Conservation (phyloP, 192 early-diverging fungal genomes). For the Ramicandelaber brevisporus region DNA sequence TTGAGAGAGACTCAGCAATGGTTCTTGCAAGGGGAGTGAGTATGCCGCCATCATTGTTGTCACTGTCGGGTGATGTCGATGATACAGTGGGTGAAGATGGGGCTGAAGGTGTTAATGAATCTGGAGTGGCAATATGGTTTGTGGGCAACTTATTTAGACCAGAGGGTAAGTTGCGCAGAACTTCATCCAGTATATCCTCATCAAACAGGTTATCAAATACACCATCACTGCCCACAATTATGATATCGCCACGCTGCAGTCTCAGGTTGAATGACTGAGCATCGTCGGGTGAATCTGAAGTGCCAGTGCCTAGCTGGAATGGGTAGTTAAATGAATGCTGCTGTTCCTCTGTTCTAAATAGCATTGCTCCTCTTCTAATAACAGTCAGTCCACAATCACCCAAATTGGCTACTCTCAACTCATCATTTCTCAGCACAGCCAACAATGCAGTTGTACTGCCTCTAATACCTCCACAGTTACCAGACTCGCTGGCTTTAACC, state of each 20-base stretch:
- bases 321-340: slow-evolving; percentile 99
- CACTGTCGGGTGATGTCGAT: not conserved
- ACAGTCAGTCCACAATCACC: slow-evolving; percentile 85
- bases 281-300: slow-evolving; percentile 53
- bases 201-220: slow-evolving; percentile 97
- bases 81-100: not conserved
- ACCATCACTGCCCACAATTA: slow-evolving; percentile 81
- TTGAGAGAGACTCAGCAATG: not conserved
- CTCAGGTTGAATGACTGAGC: slow-evolving; percentile 64
- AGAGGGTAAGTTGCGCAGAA: slow-evolving; percentile 21
- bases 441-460: slow-evolving; percentile 83
- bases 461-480: slow-evolving; percentile 32
- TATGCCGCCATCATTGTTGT: not conserved
- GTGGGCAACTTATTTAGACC: too few species aligned
- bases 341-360: slow-evolving; percentile 90
- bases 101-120: not conserved
- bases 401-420: slow-evolving; percentile 78
- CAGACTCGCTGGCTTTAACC: slow-evolving; percentile 28
- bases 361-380: slow-evolving; percentile 61
- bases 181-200: slow-evolving; percentile 83
- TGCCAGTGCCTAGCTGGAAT: slow-evolving; percentile 77
- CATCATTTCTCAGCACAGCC: slow-evolving; percentile 67
- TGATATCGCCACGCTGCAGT: slow-evolving; percentile 73
- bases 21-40: slow-evolving; percentile 8
- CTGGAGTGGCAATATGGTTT: not conserved